Percentiles rank a stretch among this genome's conserved stretches.
These are phyloP conservation scores for Paramecium primaurelia DNA, from an alignment of 73 alveolate species.

Conservation along the genomic window DNA sequence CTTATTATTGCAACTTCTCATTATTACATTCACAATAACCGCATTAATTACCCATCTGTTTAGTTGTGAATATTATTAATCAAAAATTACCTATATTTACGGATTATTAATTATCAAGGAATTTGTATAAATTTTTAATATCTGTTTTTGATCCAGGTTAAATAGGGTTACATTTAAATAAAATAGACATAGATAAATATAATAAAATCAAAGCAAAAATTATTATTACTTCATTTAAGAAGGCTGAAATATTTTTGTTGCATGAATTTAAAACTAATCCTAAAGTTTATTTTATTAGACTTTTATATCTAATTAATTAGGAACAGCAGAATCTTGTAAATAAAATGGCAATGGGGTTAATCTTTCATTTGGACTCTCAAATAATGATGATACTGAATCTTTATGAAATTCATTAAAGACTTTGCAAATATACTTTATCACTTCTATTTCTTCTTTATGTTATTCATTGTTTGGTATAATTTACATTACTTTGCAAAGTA, in stretches of 20 bases:
- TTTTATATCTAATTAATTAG: neutral
- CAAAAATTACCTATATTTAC: neutral
- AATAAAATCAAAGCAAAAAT: neutral
- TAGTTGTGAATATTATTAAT: neutral
- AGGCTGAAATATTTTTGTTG: neutral
- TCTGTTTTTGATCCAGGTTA: neutral
- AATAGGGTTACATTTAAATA: neutral
- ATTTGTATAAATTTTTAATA: neutral
- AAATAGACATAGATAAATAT: neutral
- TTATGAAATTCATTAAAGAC: neutral
- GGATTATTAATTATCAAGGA: neutral
- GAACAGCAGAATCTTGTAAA: neutral
- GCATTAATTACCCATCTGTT: neutral
- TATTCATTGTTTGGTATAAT: neutral
- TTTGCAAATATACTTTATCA: neutral
- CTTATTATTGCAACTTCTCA: neutral
- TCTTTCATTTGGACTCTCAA: neutral
- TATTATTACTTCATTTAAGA: neutral
- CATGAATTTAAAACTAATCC: neutral
- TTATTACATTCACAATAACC: neutral
- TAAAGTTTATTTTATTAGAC: neutral
- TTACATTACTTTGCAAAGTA: neutral
- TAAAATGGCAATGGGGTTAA: constrained; percentile 1
- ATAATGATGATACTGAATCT: neutral
- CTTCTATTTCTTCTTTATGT: neutral